A percentile compares a stretch with the other conserved stretches of the same genome.
Conservation (phyloP, 2,329 filamentous ascomycete species). For the Penicillium sp. region DNA sequence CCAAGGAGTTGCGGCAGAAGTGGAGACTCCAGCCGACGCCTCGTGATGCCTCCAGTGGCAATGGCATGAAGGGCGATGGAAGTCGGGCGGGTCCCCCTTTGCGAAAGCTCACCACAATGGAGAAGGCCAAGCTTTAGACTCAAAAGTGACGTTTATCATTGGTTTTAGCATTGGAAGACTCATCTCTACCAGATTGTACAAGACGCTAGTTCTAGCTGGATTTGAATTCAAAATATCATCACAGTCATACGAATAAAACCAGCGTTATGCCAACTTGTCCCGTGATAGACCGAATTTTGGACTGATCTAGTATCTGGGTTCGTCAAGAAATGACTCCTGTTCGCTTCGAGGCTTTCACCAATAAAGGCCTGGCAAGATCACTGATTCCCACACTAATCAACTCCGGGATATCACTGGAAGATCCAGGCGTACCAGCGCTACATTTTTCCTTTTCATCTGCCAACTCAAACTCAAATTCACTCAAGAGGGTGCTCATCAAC, state of each 20-base stretch:
- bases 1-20: slow-evolving; percentile 63
- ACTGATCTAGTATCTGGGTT: background rate
- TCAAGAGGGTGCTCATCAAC: slow-evolving; percentile 39
- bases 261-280: background rate
- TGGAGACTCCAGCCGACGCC: slow-evolving; percentile 50
- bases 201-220: no score
- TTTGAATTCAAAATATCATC: background rate
- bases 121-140: slow-evolving; percentile 33
- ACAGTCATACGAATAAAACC: no score
- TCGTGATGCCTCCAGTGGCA: slow-evolving; percentile 6
- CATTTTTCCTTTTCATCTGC: slow-evolving; percentile 26
- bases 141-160: no score
- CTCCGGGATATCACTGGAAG: slow-evolving; percentile 8
- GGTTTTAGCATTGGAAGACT: background rate
- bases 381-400: slow-evolving; percentile 23
- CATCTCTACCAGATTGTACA: background rate
- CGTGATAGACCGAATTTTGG: background rate
- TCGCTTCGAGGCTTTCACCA: slow-evolving; percentile 18
- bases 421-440: background rate
- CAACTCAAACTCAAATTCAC: slow-evolving; percentile 40
- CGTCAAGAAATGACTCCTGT: background rate
- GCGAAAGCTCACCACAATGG: slow-evolving; percentile 30
- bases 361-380: slow-evolving; percentile 19
- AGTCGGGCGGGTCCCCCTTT: slow-evolving; percentile 38
- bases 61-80: slow-evolving; percentile 34